Base-by-base conservation (phyloP, 1,284 basidiomycete species). In the Athelia psychrophila region DNA sequence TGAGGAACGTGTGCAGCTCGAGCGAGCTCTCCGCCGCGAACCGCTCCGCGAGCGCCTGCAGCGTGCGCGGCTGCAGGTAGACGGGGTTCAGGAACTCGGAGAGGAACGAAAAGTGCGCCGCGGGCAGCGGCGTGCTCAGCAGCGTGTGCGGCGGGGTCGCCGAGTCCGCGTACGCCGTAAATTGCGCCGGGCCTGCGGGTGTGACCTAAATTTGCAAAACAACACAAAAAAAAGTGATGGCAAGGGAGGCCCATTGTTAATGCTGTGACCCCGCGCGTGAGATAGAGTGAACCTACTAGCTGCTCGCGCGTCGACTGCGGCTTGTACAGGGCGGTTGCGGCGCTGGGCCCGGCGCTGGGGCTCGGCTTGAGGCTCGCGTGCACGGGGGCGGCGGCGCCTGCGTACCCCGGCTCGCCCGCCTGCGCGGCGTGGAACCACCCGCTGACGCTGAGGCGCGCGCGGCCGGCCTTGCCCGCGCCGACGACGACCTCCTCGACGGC, bases 391-490 rank as follows among this genome's bases (percentile, higher is more conserved):
- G 51, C 52, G n/a, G 83, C 81, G 0, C n/a, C n/a, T n/a, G 84
- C 78, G 65, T 91, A 94, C 0, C 92, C 95, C 47, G 93, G 88
- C 68, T 99, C 96, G 18, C 91, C 94, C 57, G 90, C 84, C 64
- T 96, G 87, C 0, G 93, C 88, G 18, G 88, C 85, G 68, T 99
- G 96, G 77, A 96, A 97, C 95, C 96, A 99, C 6, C 96, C 96
- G 58, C 91, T 95, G 60, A 99, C 91, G 62, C 92, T 94, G 56
- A 98, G 72, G 44, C 93, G 74, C 65, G 86, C 78, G 33, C 85
- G 72, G 0, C 85, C 86, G 55, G 89, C 86, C 58, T 84, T 79
- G 16, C 74, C 79, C 16, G 79, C 80, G 2, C 81, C 88, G 0
- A 93, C 86, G n/a, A 95, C 84, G 20, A 98, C 96, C 68, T 99